Evolutionary conservation across 2,329 filamentous ascomycete genomes (phyloP).

Genomic region (Paramyrothecium sp.): DNA sequence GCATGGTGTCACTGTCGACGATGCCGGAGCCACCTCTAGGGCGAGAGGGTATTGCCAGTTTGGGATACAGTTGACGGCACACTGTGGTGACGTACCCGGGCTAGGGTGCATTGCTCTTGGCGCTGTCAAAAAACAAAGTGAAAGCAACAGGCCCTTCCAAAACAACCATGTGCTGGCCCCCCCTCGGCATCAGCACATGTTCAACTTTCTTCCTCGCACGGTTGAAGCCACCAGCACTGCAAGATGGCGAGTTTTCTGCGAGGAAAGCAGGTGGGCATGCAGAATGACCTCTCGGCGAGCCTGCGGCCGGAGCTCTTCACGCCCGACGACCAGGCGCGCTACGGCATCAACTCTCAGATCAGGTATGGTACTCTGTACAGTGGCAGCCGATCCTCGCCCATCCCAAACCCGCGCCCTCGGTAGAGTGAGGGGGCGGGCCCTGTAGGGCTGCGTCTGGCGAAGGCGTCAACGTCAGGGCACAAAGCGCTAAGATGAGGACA

Average conservation of each 20-base stretch:
- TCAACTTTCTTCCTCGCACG: background rate
- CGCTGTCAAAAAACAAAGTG: background rate
- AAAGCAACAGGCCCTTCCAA: background rate
- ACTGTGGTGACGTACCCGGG: background rate
- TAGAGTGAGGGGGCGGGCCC: no score
- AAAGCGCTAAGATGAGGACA: slow-evolving; percentile 23
- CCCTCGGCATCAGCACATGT: background rate
- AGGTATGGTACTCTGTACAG: slow-evolving; percentile 41
- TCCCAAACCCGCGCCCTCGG: no score
- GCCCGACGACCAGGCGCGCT: slow-evolving; percentile 80
- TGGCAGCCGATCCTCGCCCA: slow-evolving; percentile 3
- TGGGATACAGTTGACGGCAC: background rate
- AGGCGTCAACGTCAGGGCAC: background rate
- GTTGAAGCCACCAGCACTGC: background rate
- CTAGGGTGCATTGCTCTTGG: background rate
- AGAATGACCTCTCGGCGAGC: slow-evolving; percentile 83
- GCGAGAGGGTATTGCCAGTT: background rate
- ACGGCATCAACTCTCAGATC: slow-evolving; percentile 77
- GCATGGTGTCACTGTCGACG: no score
- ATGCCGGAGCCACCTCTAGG: background rate
- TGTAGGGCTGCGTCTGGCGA: no score
- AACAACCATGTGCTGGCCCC: background rate
- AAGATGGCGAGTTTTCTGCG: slow-evolving; percentile 83
- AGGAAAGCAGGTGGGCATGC: slow-evolving; percentile 90
- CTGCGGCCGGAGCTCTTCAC: slow-evolving; percentile 76